phyloP scores from a whole-genome alignment of 2,329 filamentous ascomycete species.

The Rhynchosporium graminicola region DNA sequence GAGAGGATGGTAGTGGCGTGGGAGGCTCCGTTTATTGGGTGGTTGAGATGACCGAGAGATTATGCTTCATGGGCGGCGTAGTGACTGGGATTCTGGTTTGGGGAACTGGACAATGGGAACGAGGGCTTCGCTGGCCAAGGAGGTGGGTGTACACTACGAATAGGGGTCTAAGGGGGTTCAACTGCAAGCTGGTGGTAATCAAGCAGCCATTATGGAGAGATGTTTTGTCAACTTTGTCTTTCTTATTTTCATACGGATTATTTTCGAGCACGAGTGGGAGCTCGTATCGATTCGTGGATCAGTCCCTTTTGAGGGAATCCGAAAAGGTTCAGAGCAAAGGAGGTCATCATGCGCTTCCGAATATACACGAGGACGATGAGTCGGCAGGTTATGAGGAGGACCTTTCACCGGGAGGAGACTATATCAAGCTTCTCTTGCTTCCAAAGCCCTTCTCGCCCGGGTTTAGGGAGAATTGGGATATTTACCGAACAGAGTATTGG shows the following conservation, averaged over 20 bases:
- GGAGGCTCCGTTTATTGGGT: slow-evolving; percentile 97
- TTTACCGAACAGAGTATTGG: slow-evolving; percentile 94
- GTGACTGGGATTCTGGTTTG: slow-evolving; percentile 86
- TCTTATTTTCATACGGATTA: slow-evolving; percentile 75
- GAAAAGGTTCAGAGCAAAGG: slow-evolving; percentile 58
- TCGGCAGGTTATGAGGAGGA: slow-evolving; percentile 80
- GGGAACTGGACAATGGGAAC: slow-evolving; percentile 95
- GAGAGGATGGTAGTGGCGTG: slow-evolving; percentile 87
- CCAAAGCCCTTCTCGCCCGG: slow-evolving; percentile 94
- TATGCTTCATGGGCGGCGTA: slow-evolving; percentile 87
- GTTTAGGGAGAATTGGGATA: slow-evolving; percentile 96
- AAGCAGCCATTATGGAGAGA: slow-evolving; percentile 82
- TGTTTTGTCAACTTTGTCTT: slow-evolving; percentile 68
- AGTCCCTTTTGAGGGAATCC: slow-evolving; percentile 58
- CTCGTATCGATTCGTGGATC: slow-evolving; percentile 77
- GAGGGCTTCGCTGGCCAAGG: slow-evolving; percentile 90
- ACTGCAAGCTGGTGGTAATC: slow-evolving; percentile 92
- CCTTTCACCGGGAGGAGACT: slow-evolving; percentile 83
- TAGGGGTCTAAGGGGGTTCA: slow-evolving; percentile 85
- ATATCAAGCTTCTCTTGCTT: slow-evolving; percentile 84
- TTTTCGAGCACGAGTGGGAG: slow-evolving; percentile 69
- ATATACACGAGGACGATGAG: slow-evolving; percentile 58
- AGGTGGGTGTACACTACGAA: slow-evolving; percentile 90
- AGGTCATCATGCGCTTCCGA: slow-evolving; percentile 43
- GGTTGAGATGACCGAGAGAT: slow-evolving; percentile 84